These are phyloP conservation scores for Isoetes engelmannii DNA, from an alignment of 83 land plant genomes.

Conservation along the genomic window DNA sequence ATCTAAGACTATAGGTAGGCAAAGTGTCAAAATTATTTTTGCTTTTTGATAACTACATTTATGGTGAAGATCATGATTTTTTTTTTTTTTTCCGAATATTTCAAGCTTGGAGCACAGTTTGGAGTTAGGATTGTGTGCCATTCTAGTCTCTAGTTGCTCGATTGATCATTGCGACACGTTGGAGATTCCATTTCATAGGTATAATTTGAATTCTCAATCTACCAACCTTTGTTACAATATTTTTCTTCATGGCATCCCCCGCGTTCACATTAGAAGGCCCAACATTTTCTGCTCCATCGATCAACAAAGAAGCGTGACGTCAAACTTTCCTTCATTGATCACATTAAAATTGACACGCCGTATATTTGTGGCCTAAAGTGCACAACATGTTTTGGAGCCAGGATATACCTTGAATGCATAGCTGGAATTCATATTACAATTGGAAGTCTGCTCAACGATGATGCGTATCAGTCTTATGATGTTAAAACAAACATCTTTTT, in stretches of 20 bases:
- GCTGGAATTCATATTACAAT: conserved; percentile 17
- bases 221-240: conserved; percentile 13
- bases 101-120: too few relatives aligned
- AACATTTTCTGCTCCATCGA: not conserved
- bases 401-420: conserved; percentile 21
- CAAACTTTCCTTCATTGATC: conserved; percentile 14
- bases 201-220: too few relatives aligned
- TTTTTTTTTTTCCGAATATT: too few relatives aligned
- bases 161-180: too few relatives aligned
- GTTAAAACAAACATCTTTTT: conserved; percentile 16
- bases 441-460: conserved; percentile 15
- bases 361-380: conserved; percentile 31
- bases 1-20: too few relatives aligned
- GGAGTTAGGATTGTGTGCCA: too few relatives aligned
- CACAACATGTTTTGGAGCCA: conserved; percentile 27
- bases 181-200: too few relatives aligned
- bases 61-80: too few relatives aligned
- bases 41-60: too few relatives aligned
- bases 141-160: too few relatives aligned
- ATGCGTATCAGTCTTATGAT: conserved; percentile 16
- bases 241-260: conserved; percentile 16
- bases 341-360: conserved; percentile 18
- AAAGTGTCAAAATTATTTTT: too few relatives aligned
- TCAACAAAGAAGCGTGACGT: conserved; percentile 20
- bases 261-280: conserved; percentile 2